phyloP scores from a whole-genome alignment of 805 yeast species.

The Dipodascus geniculatus region DNA sequence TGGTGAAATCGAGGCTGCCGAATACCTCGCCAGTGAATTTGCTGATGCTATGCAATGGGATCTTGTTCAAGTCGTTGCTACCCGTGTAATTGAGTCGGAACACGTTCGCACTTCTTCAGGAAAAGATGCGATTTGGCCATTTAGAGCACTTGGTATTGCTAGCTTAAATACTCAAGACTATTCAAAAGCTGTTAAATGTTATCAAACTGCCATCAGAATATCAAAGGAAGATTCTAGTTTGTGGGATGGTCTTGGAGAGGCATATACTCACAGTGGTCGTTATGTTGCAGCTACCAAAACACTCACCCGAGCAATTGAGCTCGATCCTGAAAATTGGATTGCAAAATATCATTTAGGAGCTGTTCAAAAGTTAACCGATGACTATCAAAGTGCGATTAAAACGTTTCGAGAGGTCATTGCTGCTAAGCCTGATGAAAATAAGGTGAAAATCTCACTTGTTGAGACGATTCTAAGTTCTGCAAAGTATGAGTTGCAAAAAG shows the following conservation, averaged over 20 bases:
- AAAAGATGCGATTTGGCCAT: constrained; percentile 55
- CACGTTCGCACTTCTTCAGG: constrained; percentile 26
- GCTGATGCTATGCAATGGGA: constrained; percentile 69
- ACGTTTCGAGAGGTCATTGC: constrained; percentile 34
- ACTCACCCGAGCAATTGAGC: constrained; percentile 47
- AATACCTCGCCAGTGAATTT: constrained; percentile 57
- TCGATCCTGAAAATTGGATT: constrained; percentile 46
- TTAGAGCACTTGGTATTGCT: constrained; percentile 72
- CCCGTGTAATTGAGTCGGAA: constrained; percentile 53
- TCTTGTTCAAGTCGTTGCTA: constrained; percentile 63
- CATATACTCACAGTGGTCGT: constrained; percentile 75
- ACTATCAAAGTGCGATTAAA: constrained; percentile 48
- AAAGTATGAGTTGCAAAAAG: constrained; percentile 38
- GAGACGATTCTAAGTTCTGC: constrained; percentile 49
- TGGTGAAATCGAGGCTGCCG: constrained; percentile 64
- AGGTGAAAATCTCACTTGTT: constrained; percentile 40
- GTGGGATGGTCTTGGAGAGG: constrained; percentile 97
- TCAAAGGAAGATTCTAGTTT: constrained; percentile 58
- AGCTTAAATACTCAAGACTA: constrained; percentile 60
- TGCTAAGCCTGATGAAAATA: constrained; percentile 36
- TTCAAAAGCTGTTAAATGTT: constrained; percentile 74
- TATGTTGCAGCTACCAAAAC: constrained; percentile 80
- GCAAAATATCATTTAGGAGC: constrained; percentile 58
- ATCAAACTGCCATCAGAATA: constrained; percentile 73
- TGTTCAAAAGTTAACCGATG: constrained; percentile 50